Evolutionary conservation across 768 basidiomycete species (phyloP).

Genomic region (Psilocybe sp.): DNA sequence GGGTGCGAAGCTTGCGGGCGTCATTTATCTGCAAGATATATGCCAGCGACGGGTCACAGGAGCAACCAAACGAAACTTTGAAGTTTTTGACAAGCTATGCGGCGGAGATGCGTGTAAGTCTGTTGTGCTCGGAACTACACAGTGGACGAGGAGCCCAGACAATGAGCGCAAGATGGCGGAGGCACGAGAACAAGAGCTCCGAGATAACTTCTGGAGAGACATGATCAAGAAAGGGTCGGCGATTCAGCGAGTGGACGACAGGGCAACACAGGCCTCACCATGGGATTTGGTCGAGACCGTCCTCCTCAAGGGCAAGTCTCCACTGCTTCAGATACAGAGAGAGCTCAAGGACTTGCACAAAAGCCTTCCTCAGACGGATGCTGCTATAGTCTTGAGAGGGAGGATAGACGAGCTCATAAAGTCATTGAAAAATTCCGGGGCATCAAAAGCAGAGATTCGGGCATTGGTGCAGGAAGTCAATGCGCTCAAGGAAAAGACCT

Average conservation of each 20-base stretch:
- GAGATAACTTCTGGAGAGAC: no score
- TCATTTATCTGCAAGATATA: conserved; percentile 9
- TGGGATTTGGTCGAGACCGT: no score
- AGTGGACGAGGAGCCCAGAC: background rate
- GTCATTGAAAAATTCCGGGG: background rate
- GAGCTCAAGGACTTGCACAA: no score
- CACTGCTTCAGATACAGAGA: no score
- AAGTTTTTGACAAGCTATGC: conserved; percentile 2
- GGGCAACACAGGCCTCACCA: no score
- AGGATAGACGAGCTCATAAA: background rate
- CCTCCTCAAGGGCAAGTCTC: no score
- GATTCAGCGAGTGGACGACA: no score
- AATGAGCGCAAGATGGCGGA: no score
- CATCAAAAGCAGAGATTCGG: background rate
- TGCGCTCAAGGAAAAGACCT: background rate
- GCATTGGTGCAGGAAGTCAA: background rate
- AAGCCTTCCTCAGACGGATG: background rate
- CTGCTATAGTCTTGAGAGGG: background rate
- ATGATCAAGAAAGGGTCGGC: no score
- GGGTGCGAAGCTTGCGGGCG: conserved; percentile 2
- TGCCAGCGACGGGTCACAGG: conserved; percentile 2
- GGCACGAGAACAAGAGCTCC: no score
- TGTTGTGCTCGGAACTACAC: conserved; percentile 6
- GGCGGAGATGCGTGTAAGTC: background rate
- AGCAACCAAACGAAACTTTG: conserved; percentile 1